Conservation (phyloP, 139 green algal genomes). For the Edaphochlamys debaryana region DNA sequence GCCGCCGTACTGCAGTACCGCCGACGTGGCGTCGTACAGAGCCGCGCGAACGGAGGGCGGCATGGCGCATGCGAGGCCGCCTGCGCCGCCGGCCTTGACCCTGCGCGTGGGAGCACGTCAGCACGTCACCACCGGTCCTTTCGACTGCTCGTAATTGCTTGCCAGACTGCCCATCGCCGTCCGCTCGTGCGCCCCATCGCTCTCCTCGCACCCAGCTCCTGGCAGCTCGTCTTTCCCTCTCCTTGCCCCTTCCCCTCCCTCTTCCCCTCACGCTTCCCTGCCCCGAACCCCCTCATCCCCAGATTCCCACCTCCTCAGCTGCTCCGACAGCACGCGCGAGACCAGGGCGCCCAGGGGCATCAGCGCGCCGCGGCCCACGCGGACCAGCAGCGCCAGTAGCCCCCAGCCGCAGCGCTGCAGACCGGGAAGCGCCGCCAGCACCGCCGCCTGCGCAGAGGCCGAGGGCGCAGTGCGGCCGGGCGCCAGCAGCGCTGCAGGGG, state of each 20-base stretch:
- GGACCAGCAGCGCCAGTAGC: conserved; percentile 40
- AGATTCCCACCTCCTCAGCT: conserved; percentile 45
- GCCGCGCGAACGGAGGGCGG: conserved; percentile 7
- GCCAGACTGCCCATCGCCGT: no score
- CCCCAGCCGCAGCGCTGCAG: conserved; percentile 44
- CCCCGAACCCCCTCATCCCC: background rate
- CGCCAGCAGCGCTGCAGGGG: conserved; percentile 29
- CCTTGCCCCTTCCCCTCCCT: no score
- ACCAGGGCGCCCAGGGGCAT: conserved; percentile 50
- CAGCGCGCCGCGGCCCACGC: conserved; percentile 2
- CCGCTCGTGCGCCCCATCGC: no score
- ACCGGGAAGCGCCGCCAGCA: conserved; percentile 54
- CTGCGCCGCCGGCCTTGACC: conserved; percentile 22
- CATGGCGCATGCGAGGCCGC: conserved; percentile 8
- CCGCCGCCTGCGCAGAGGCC: conserved; percentile 48
- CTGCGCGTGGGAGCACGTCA: background rate
- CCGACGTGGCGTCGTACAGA: conserved; percentile 49
- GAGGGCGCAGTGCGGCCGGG: conserved; percentile 41
- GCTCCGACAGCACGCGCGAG: conserved; percentile 45
- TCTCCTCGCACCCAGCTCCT: no score
- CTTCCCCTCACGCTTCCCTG: no score
- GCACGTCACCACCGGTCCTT: no score
- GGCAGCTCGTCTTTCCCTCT: no score
- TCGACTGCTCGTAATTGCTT: no score
- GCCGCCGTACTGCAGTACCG: conserved; percentile 44